Conservation (phyloP, 495 filamentous ascomycete species). For the Ascodesmis nigricans region DNA sequence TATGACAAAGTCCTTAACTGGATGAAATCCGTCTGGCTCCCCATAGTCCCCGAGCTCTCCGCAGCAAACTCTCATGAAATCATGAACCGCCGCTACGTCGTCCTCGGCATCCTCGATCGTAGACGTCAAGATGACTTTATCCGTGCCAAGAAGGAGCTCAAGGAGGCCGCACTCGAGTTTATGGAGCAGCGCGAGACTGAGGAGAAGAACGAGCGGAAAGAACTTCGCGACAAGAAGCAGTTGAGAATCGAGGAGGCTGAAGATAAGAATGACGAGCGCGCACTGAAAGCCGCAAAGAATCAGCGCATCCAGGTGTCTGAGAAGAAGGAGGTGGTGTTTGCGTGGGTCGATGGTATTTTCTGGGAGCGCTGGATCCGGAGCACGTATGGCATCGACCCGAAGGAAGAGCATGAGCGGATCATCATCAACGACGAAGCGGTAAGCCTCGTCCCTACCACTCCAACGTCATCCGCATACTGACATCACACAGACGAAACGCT, state of each 20-base stretch:
- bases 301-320: constrained; percentile 78
- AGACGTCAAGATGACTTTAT: constrained; percentile 59
- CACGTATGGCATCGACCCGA: constrained; percentile 75
- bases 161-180: constrained; percentile 87
- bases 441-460: constrained; percentile 23
- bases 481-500: constrained; percentile 49
- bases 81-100: constrained; percentile 81
- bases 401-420: constrained; percentile 61
- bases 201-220: constrained; percentile 78
- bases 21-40: constrained; percentile 93
- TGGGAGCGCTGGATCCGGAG: constrained; percentile 93
- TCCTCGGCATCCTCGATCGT: constrained; percentile 69
- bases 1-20: constrained; percentile 56
- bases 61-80: constrained; percentile 78
- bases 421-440: constrained; percentile 97
- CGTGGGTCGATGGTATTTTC: constrained; percentile 95
- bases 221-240: constrained; percentile 82
- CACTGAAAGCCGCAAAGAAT: constrained; percentile 67
- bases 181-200: constrained; percentile 83
- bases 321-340: constrained; percentile 77
- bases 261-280: constrained; percentile 75
- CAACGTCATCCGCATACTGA: constrained; percentile 4
- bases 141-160: constrained; percentile 65
- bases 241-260: constrained; percentile 89
- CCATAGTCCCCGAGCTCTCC: constrained; percentile 89